A percentile compares a stretch with the other conserved stretches of the same genome.
phyloP scores from a whole-genome alignment of 2,329 filamentous ascomycete species.

The Botryotinia convoluta region DNA sequence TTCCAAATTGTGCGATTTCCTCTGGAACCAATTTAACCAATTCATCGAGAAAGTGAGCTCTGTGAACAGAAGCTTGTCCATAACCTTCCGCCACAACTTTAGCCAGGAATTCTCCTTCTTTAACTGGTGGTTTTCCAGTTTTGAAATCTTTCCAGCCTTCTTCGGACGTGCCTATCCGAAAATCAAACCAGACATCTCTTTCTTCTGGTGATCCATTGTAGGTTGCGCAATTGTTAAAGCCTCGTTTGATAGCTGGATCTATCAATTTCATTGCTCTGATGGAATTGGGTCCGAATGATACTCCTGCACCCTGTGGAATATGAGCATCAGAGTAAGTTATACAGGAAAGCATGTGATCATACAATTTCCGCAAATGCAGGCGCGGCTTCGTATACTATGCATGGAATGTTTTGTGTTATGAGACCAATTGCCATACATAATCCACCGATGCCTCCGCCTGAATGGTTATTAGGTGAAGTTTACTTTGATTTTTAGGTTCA shows the following conservation, averaged over 20 bases:
- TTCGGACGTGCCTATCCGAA: constrained; percentile 31
- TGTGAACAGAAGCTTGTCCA: constrained; percentile 34
- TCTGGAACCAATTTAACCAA: constrained; percentile 42
- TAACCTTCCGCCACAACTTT: constrained; percentile 26
- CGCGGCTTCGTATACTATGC: constrained; percentile 36
- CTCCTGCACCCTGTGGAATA: constrained; percentile 30
- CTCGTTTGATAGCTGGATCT: constrained; percentile 32
- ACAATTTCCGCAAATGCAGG: constrained; percentile 37
- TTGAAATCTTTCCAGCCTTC: constrained; percentile 29
- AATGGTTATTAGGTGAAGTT: background rate
- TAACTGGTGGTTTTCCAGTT: constrained; percentile 17
- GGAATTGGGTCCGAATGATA: constrained; percentile 37
- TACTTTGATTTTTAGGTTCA: background rate
- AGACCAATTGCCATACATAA: constrained; percentile 36
- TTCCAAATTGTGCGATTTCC: constrained; percentile 39
- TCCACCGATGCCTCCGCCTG: constrained; percentile 37
- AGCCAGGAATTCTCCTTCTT: constrained; percentile 26
- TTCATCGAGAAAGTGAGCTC: constrained; percentile 37
- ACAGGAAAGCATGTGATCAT: background rate
- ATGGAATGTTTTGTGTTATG: constrained; percentile 33
- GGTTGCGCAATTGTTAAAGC: constrained; percentile 32
- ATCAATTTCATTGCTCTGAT: constrained; percentile 35
- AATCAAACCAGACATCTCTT: constrained; percentile 35
- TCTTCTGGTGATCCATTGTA: constrained; percentile 31
- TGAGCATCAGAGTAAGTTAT: background rate